Evolutionary conservation across 2,329 filamentous ascomycete genomes (phyloP).

Genomic region (Xylaria hypoxylon): DNA sequence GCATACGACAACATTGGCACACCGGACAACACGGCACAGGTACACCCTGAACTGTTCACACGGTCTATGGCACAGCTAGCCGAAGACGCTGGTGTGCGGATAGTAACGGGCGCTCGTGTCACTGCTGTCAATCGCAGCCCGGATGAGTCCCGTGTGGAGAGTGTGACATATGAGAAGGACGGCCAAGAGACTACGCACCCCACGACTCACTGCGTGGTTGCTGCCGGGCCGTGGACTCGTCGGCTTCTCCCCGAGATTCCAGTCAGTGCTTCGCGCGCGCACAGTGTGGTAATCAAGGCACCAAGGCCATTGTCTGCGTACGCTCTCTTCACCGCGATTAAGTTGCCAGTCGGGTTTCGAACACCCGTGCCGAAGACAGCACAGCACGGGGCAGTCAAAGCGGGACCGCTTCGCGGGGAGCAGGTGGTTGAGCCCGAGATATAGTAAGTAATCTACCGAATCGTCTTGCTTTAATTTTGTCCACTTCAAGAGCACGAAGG

Average conservation of each 20-base stretch:
- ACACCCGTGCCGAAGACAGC: constrained; percentile 47
- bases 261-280: constrained; percentile 57
- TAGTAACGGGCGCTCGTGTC: constrained; percentile 55
- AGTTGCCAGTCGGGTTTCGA: constrained; percentile 66
- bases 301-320: constrained; percentile 64
- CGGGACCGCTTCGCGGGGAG: constrained; percentile 45
- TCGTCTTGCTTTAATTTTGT: neutral
- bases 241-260: constrained; percentile 57
- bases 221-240: constrained; percentile 61
- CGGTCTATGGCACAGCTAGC: constrained; percentile 77
- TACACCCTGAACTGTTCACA: constrained; percentile 82
- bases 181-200: constrained; percentile 44
- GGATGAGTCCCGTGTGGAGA: constrained; percentile 42
- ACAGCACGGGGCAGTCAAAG: constrained; percentile 19
- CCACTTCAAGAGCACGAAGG: neutral
- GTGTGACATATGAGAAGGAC: constrained; percentile 49
- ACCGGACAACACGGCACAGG: constrained; percentile 75
- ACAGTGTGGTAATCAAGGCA: constrained; percentile 59
- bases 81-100: constrained; percentile 68
- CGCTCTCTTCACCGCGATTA: constrained; percentile 78
- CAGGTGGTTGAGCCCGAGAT: constrained; percentile 76
- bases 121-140: constrained; percentile 45
- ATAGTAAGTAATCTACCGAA: constrained; percentile 57
- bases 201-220: constrained; percentile 51
- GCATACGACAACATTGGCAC: constrained; percentile 57